Evolutionary conservation across 257 asterid species (phyloP), one percentile per base, ranked within the genome.

Genomic region (Solanum tacnaense): DNA sequence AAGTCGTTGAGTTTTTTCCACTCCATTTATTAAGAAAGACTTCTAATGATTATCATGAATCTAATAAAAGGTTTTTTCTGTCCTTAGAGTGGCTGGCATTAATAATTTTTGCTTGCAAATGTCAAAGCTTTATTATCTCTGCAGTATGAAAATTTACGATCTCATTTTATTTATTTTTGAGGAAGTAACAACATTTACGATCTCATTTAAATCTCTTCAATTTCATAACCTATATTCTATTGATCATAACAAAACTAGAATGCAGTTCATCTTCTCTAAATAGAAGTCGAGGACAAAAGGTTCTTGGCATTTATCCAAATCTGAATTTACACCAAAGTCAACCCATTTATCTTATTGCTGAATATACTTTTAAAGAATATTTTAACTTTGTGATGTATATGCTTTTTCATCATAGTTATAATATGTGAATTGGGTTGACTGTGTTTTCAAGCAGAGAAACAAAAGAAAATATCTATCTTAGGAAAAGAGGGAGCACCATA

Each of bases 401-500:
- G 56, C 85, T 29, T 82, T 82, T 82, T 82, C 27, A 82, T 29
- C 70, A 49, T 5, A n/a, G n/a, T 49, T 20, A 82, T 79, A 41
- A 44, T 44, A 41, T n/a, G 85, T 52, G 36, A 81, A 46, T 81
- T 46, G 68, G 29, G 85, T 81, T 81, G 68, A 82, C 44, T 18
- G 11, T 10, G 5, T 49, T 49, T 81, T 49, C 85, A 82, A 82
- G 70, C 44, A 82, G 41, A 46, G 44, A 49, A 82, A 82, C 44
- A 82, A 82, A 38, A 29, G 41, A 44, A 44, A 23, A 9, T 65
- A 65, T 13, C 25, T 84, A 31, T 89, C 56, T 71, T 44, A 87
- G 87, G 88, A 96, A 87, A 88, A 88, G 93, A 92, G 90, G 89
- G 89, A 92, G 90, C 92, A 96, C 98, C 98, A 49, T 91, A 87